phyloP scores from a whole-genome alignment of 352 stramenopile genomes.

The Pythium diclinum region DNA sequence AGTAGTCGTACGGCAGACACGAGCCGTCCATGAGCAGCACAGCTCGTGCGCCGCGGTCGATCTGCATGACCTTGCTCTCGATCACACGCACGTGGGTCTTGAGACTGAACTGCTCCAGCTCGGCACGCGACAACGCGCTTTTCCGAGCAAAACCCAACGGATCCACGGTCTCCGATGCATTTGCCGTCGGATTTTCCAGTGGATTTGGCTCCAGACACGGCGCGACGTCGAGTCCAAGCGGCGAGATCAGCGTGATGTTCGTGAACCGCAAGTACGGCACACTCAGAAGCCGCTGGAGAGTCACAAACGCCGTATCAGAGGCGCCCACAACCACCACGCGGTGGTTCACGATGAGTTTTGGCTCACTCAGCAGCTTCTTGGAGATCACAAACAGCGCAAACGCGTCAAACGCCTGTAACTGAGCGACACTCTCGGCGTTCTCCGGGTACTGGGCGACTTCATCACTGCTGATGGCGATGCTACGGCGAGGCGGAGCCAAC shows the following conservation, averaged over 20 bases:
- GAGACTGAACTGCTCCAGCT: constrained; percentile 44
- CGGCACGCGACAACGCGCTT: constrained; percentile 30
- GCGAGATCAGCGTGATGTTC: constrained; percentile 84
- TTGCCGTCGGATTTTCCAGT: background rate
- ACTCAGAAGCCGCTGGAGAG: constrained; percentile 67
- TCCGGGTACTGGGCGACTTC: constrained; percentile 49
- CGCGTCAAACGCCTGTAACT: constrained; percentile 24
- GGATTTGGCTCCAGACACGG: constrained; percentile 18
- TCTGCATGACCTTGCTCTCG: constrained; percentile 42
- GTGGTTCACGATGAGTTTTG: constrained; percentile 78
- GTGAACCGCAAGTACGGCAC: constrained; percentile 86
- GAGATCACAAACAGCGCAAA: constrained; percentile 87
- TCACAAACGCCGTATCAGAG: constrained; percentile 74
- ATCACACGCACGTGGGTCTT: constrained; percentile 45
- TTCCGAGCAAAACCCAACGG: constrained; percentile 50
- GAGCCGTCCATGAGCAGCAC: constrained; percentile 64
- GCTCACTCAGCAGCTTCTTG: constrained; percentile 82
- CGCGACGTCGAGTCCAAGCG: constrained; percentile 56
- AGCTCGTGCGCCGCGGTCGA: constrained; percentile 47
- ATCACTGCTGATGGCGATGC: constrained; percentile 40
- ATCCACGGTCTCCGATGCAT: constrained; percentile 10
- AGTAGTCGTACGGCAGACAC: constrained; percentile 62
- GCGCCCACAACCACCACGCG: constrained; percentile 86
- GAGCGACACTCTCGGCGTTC: constrained; percentile 29
- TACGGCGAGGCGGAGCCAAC: constrained; percentile 51